Base-by-base conservation (phyloP, 352 stramenopile genomes). In the Globisporangium irregulare region DNA sequence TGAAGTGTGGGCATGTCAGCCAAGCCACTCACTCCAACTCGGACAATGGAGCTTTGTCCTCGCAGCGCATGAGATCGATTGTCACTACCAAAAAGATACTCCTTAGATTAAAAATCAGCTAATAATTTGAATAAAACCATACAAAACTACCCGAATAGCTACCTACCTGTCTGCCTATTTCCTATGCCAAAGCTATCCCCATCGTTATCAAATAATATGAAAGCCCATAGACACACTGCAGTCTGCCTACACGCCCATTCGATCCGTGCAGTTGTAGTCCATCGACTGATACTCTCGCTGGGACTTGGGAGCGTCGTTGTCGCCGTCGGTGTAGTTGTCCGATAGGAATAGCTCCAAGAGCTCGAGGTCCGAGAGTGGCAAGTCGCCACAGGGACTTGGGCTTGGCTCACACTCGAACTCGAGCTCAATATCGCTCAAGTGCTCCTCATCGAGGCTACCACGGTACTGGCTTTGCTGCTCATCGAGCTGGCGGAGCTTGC, bases 381-480 rank as follows among this genome's bases (percentile, higher is more conserved):
- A 20, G 14, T 67, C 59, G 29, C 66, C 66, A 9, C 66, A 71
- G 4, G 66, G 66, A 25, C 51, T 66, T 20, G 36, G 25, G 27
- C 66, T 67, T 14, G 66, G 66, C 53, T 71, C 66, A n/a, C 58
- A 71, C 43, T 64, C 57, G 55, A 64, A 12, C 5, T 69, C 64
- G 55, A 53, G 43, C 14, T 69, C 64, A 51, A 69, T 60, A 18
- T 60, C 64, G 64, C 46, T 65, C n/a, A 62, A 22, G 12, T 22
- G 62, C 6, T 68, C 63, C 22, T 48, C 55, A 20, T n/a, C 27
- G 15, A 29, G 15, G 27, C 18, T 29, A 22, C 12, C 51, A 34
- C 29, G 56, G 29, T 59, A 38, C 18, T 59, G 25, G 15, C 24
- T 46, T 15, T 59, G 22, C 25, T 70, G 27, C 20, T 56, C 24